phyloP scores from a whole-genome alignment of 1,284 basidiomycete species.

The Microbotryum violaceum region DNA sequence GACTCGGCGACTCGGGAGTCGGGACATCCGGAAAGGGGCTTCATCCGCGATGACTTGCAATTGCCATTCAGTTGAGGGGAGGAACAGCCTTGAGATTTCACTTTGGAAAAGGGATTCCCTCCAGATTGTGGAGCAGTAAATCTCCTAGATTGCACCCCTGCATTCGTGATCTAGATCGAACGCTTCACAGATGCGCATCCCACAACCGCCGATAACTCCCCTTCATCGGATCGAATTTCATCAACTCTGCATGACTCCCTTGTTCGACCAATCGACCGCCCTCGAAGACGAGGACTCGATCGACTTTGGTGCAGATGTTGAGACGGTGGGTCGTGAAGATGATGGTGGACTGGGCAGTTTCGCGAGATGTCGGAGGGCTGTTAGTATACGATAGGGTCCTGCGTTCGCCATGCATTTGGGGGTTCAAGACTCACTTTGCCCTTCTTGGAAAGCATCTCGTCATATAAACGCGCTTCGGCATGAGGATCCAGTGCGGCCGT shows the following conservation, averaged over 20 bases:
- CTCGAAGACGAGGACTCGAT: conserved; percentile 4
- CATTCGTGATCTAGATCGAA: too few species aligned
- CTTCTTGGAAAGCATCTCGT: background rate
- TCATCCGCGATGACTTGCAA: too few species aligned
- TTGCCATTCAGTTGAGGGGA: too few species aligned
- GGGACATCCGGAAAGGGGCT: too few species aligned
- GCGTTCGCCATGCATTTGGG: background rate
- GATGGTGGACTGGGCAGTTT: background rate
- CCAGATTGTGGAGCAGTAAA: too few species aligned
- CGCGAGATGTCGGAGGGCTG: too few species aligned
- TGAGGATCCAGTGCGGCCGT: conserved; percentile 2
- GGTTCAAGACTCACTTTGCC: background rate
- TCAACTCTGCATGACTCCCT: conserved; percentile 3
- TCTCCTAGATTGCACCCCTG: too few species aligned
- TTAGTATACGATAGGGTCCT: background rate
- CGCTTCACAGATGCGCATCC: background rate
- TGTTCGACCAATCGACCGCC: conserved; percentile 6
- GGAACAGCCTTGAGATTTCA: too few species aligned
- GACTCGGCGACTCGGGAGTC: too few species aligned
- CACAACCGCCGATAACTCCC: conserved; percentile 5
- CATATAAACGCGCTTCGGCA: conserved; percentile 5
- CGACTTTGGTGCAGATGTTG: background rate
- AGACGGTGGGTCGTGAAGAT: conserved; percentile 8
- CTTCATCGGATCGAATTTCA: background rate
- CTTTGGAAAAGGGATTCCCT: too few species aligned